Percentiles rank a stretch among this genome's conserved stretches.
phyloP scores from a whole-genome alignment of 257 asterid genomes.

The Lantana camara region DNA sequence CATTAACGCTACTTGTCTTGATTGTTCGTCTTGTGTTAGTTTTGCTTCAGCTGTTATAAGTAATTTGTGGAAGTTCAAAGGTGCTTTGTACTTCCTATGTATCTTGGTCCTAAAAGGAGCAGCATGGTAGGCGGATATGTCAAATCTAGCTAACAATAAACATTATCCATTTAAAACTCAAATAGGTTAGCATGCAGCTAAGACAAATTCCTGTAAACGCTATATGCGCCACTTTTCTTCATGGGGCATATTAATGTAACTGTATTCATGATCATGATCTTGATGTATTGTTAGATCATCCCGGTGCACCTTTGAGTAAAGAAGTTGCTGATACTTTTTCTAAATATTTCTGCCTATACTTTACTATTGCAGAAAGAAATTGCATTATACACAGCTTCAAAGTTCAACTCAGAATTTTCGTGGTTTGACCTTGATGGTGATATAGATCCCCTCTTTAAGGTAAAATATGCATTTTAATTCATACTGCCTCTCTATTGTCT shows the following conservation, averaged over 20 bases:
- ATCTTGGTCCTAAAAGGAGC: neutral
- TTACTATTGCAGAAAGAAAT: constrained; percentile 91
- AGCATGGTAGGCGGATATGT: constrained; percentile 5
- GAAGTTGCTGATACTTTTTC: constrained; percentile 7
- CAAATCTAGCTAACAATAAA: neutral
- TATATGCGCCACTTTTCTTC: constrained; percentile 10
- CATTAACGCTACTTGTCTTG: constrained; percentile 3
- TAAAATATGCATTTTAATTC: constrained; percentile 38
- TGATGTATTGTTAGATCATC: constrained; percentile 20
- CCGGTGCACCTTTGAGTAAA: constrained; percentile 3
- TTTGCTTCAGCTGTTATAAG: constrained; percentile 3
- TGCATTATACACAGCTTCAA: constrained; percentile 93
- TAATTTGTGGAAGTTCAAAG: neutral
- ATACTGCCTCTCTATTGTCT: constrained; percentile 9
- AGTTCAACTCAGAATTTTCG: constrained; percentile 88
- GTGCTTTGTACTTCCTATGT: constrained; percentile 8
- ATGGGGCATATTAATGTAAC: constrained; percentile 14
- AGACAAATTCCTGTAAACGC: neutral
- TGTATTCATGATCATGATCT: constrained; percentile 24
- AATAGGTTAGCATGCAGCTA: constrained; percentile 10
- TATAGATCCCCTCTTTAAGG: constrained; percentile 98
- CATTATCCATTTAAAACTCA: neutral
- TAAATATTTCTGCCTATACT: constrained; percentile 13
- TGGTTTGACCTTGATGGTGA: constrained; percentile 99
- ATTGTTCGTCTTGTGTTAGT: neutral